phyloP scores from a whole-genome alignment of 2,329 filamentous ascomycete species.

The Ophiosphaerella korrae region DNA sequence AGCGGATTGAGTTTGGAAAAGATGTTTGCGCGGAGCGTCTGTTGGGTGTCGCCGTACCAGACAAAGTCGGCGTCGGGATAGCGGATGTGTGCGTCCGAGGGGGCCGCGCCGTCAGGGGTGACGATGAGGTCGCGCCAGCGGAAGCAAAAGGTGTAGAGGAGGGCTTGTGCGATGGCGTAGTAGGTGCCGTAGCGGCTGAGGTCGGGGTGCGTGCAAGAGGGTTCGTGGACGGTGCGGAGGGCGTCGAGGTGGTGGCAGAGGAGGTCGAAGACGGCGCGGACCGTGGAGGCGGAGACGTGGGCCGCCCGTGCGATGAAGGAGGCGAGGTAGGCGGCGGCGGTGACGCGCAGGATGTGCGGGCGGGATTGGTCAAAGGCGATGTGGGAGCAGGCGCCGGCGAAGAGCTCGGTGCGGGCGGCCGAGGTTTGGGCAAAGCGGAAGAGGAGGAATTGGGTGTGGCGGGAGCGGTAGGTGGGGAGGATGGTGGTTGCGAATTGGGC shows the following conservation, averaged over 20 bases:
- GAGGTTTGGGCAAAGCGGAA: conserved; percentile 93
- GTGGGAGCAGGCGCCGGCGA: conserved; percentile 77
- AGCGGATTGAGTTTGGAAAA: conserved; percentile 91
- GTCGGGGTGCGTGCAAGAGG: conserved; percentile 80
- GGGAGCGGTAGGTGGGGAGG: conserved; percentile 86
- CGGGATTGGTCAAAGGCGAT: conserved; percentile 68
- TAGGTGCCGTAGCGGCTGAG: conserved; percentile 81
- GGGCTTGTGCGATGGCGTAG: conserved; percentile 85
- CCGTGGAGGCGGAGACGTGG: conserved; percentile 74
- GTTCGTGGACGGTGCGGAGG: conserved; percentile 74
- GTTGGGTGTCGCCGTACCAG: conserved; percentile 77
- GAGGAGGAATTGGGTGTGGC: conserved; percentile 92
- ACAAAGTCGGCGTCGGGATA: conserved; percentile 72
- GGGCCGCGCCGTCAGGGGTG: conserved; percentile 52
- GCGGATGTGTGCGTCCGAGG: conserved; percentile 58
- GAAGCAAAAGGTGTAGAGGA: conserved; percentile 97
- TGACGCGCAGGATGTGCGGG: conserved; percentile 76
- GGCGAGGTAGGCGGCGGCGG: conserved; percentile 88
- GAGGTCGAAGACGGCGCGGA: conserved; percentile 81
- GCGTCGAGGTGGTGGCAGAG: conserved; percentile 78
- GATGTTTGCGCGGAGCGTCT: conserved; percentile 76
- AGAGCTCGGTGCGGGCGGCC: conserved; percentile 77
- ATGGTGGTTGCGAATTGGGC: conserved; percentile 87
- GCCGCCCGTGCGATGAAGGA: conserved; percentile 93
- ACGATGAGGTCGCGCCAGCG: conserved; percentile 89